phyloP scores from a whole-genome alignment of 2,329 filamentous ascomycete genomes.

The Chalaropsis ovoidea region DNA sequence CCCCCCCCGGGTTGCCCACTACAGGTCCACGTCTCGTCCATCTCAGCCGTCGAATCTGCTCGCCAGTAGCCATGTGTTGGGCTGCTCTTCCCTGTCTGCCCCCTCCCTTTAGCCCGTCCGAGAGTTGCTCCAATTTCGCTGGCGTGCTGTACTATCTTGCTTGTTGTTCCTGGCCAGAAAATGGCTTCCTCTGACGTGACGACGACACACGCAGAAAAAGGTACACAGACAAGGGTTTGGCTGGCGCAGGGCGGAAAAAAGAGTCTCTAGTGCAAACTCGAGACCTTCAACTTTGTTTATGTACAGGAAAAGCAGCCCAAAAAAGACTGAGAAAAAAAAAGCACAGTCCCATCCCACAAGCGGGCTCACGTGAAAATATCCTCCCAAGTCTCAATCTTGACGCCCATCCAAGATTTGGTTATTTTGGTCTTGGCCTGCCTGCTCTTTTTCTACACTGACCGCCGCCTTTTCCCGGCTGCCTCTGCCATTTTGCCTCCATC shows the following conservation, averaged over 20 bases:
- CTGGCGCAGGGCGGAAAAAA: not conserved
- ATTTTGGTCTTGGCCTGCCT: not conserved
- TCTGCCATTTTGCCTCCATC: too few species aligned
- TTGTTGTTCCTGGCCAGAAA: slow-evolving; percentile 15
- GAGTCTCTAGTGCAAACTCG: slow-evolving; percentile 13
- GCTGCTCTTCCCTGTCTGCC: slow-evolving; percentile 1
- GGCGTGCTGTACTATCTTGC: slow-evolving; percentile 2
- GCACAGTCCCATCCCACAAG: slow-evolving; percentile 14
- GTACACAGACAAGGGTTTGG: slow-evolving; percentile 1
- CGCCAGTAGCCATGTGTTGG: not conserved
- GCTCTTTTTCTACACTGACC: not conserved
- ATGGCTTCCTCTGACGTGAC: slow-evolving; percentile 13
- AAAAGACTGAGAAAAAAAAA: slow-evolving; percentile 9
- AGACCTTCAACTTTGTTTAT: slow-evolving; percentile 15
- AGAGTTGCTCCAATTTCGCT: slow-evolving; percentile 10
- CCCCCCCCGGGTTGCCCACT: not conserved
- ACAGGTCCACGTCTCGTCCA: not conserved
- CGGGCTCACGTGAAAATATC: slow-evolving; percentile 13
- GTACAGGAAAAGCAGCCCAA: not conserved
- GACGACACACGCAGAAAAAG: slow-evolving; percentile 6
- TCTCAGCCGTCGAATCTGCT: too few species aligned
- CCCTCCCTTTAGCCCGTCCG: slow-evolving; percentile 23
- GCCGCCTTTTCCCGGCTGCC: too few species aligned
- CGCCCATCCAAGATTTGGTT: slow-evolving; percentile 4
- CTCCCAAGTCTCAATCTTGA: slow-evolving; percentile 24